phyloP scores from a whole-genome alignment of 2,329 filamentous ascomycete species.

The Epicoccum nigrum region DNA sequence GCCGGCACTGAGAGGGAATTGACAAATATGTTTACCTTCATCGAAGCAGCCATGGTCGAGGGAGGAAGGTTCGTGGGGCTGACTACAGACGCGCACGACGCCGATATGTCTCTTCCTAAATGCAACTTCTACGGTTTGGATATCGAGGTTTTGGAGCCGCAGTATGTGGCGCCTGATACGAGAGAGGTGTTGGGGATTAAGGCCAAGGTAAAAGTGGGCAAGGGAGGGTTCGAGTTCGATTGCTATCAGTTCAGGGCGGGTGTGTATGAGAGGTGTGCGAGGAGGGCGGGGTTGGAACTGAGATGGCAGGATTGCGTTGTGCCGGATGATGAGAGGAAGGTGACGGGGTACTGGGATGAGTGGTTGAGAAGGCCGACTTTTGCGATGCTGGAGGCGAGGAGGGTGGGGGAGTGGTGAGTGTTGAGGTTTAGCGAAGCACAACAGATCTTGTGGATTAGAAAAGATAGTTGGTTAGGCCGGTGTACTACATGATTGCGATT shows the following conservation, averaged over 20 bases:
- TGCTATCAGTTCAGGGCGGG: slow-evolving; percentile 33
- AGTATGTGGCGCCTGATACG: slow-evolving; percentile 25
- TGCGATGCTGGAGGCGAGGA: slow-evolving; percentile 29
- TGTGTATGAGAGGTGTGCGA: slow-evolving; percentile 37
- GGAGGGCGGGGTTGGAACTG: slow-evolving; percentile 27
- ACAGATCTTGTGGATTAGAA: too few relatives aligned
- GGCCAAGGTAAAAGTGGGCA: slow-evolving; percentile 25
- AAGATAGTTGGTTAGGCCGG: too few relatives aligned
- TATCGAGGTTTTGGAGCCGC: slow-evolving; percentile 26
- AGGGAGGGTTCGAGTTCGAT: slow-evolving; percentile 33
- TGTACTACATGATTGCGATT: too few relatives aligned
- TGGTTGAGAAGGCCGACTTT: slow-evolving; percentile 33
- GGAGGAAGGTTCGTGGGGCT: slow-evolving; percentile 32
- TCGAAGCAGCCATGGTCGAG: slow-evolving; percentile 21
- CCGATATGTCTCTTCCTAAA: slow-evolving; percentile 23
- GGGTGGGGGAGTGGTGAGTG: background rate
- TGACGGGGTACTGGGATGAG: slow-evolving; percentile 27
- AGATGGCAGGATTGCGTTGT: slow-evolving; percentile 28
- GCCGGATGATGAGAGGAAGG: slow-evolving; percentile 36
- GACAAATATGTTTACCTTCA: slow-evolving; percentile 31
- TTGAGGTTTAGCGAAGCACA: too few relatives aligned
- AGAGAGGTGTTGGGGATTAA: slow-evolving; percentile 28
- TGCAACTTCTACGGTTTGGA: slow-evolving; percentile 34
- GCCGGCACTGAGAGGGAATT: slow-evolving; percentile 31
- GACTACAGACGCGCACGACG: slow-evolving; percentile 32